phyloP scores from a whole-genome alignment of 2,329 filamentous ascomycete species.

The Lachnellula subtilissima region DNA sequence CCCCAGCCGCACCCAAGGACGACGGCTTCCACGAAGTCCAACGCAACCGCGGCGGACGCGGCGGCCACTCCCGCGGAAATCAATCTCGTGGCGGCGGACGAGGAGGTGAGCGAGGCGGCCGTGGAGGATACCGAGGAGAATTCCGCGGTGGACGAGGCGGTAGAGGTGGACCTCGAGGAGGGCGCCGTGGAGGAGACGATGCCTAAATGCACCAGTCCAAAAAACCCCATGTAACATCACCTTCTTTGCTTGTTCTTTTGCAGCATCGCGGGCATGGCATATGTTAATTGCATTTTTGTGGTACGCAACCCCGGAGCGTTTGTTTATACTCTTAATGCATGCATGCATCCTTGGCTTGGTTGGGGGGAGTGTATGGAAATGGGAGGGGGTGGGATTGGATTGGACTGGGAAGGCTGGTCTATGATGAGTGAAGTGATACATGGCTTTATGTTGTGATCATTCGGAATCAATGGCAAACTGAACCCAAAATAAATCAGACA shows the following conservation, averaged over 20 bases:
- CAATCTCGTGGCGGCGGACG: constrained; percentile 42
- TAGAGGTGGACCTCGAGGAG: constrained; percentile 40
- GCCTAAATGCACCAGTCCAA: neutral
- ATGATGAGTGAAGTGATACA: too few species aligned
- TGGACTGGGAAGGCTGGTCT: too few species aligned
- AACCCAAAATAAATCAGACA: too few species aligned
- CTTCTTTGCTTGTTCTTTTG: neutral
- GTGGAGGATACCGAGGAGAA: constrained; percentile 41
- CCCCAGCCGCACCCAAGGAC: constrained; percentile 39
- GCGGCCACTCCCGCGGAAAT: constrained; percentile 42
- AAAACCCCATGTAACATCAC: neutral
- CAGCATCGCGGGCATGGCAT: neutral
- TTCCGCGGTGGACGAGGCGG: constrained; percentile 36
- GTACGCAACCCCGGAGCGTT: neutral
- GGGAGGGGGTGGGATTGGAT: too few species aligned
- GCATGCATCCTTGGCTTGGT: too few species aligned
- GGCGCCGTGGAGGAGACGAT: constrained; percentile 13
- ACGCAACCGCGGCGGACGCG: constrained; percentile 38
- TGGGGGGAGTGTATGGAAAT: too few species aligned
- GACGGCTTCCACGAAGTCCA: constrained; percentile 73
- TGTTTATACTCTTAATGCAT: neutral
- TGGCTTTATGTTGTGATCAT: too few species aligned
- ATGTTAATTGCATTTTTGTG: neutral
- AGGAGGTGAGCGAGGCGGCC: constrained; percentile 45
- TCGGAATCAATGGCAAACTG: too few species aligned